Conservation (phyloP, 371 early-diverging fungal genomes). For the Lichtheimia ornata region DNA sequence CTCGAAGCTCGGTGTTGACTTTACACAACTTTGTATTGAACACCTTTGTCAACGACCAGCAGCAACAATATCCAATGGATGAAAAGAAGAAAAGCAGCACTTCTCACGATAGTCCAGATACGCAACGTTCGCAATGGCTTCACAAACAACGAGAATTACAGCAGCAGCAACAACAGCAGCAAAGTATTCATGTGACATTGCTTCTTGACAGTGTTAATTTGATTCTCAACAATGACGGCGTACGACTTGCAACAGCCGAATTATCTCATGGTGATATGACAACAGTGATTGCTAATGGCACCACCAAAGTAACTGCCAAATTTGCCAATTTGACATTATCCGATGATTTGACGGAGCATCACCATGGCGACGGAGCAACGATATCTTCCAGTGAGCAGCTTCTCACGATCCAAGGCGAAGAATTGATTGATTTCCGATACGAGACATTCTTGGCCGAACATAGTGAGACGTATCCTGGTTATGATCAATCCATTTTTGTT, state of each 20-base stretch:
- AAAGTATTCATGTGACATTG: slow-evolving; percentile 62
- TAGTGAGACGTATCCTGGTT: slow-evolving; percentile 72
- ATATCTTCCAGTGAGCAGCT: slow-evolving; percentile 46
- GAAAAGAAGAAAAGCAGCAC: not conserved
- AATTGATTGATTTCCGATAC: slow-evolving; percentile 85
- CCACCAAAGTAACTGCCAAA: slow-evolving; percentile 76
- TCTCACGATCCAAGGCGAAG: slow-evolving; percentile 86
- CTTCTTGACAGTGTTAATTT: slow-evolving; percentile 80
- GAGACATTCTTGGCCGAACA: slow-evolving; percentile 67
- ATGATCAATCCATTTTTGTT: slow-evolving; percentile 79
- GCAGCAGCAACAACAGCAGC: slow-evolving; percentile 11
- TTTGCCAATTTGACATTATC: slow-evolving; percentile 84
- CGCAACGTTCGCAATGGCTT: not conserved
- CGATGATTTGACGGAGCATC: slow-evolving; percentile 50
- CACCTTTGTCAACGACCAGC: slow-evolving; percentile 67
- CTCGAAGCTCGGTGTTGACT: slow-evolving; percentile 82
- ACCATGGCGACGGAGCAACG: not conserved
- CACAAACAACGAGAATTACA: not conserved
- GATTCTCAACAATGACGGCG: slow-evolving; percentile 83
- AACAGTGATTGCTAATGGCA: slow-evolving; percentile 60
- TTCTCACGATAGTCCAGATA: not conserved
- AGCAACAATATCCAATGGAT: slow-evolving; percentile 1
- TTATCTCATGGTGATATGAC: slow-evolving; percentile 75
- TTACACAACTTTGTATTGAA: slow-evolving; percentile 85
- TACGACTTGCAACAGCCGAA: slow-evolving; percentile 74